Percentiles rank a stretch among this genome's conserved stretches.
Evolutionary conservation across 2,329 filamentous ascomycete genomes (phyloP).

Genomic region (Xylaria sp.): DNA sequence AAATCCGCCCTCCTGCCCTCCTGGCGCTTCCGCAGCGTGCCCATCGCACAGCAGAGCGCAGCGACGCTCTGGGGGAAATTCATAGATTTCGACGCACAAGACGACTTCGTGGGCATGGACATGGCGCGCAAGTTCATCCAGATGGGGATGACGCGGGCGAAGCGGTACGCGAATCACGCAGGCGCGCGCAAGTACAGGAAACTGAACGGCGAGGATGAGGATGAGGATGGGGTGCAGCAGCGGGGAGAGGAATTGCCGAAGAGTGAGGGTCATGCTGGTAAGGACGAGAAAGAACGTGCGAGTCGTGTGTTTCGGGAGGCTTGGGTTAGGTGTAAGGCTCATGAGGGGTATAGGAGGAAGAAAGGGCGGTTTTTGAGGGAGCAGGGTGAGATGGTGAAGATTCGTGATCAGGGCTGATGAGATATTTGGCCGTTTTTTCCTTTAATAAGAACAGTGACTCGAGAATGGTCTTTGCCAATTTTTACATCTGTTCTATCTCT

Average conservation of each 20-base stretch:
- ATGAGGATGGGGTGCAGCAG: slow-evolving; percentile 54
- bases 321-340: slow-evolving; percentile 59
- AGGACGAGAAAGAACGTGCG: slow-evolving; percentile 61
- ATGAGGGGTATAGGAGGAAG: slow-evolving; percentile 57
- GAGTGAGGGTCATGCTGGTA: slow-evolving; percentile 57
- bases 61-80: slow-evolving; percentile 62
- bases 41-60: slow-evolving; percentile 63
- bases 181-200: slow-evolving; percentile 69
- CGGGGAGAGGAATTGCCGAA: slow-evolving; percentile 56
- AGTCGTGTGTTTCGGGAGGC: slow-evolving; percentile 61
- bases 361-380: slow-evolving; percentile 61
- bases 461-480: neutral
- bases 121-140: slow-evolving; percentile 73
- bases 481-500: neutral
- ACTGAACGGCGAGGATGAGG: slow-evolving; percentile 41
- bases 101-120: slow-evolving; percentile 72
- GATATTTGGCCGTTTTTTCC: neutral
- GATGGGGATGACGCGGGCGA: slow-evolving; percentile 73
- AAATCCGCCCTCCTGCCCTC: slow-evolving; percentile 68
- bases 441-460: neutral
- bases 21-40: slow-evolving; percentile 68
- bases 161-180: slow-evolving; percentile 67
- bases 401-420: neutral
- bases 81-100: slow-evolving; percentile 59
- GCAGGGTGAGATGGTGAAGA: slow-evolving; percentile 49